Conservation (phyloP, 78 protist genomes). For the Protostelium mycophagum region DNA sequence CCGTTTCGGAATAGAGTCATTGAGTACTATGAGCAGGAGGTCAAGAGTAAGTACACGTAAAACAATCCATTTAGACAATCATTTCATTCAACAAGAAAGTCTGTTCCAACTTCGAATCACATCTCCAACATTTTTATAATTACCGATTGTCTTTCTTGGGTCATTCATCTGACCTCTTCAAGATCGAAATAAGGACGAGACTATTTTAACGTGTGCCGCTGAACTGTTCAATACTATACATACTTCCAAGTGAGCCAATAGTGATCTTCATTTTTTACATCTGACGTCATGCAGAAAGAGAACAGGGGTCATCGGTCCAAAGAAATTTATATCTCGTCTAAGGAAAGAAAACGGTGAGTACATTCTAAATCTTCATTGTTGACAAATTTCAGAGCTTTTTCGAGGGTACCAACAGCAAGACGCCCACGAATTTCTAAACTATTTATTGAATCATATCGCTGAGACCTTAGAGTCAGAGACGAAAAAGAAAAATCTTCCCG, state of each 20-base stretch:
- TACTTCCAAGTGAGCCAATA: background rate
- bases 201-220: conserved; percentile 30
- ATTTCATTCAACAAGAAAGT: background rate
- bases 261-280: background rate
- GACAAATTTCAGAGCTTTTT: conserved; percentile 47
- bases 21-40: conserved; percentile 19
- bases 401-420: conserved; percentile 81
- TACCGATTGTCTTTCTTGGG: background rate
- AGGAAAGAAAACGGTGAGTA: conserved; percentile 64
- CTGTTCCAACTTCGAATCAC: background rate
- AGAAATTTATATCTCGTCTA: conserved; percentile 55
- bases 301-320: conserved; percentile 58
- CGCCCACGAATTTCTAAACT: conserved; percentile 91
- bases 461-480: conserved; percentile 56
- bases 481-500: background rate
- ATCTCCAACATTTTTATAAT: conserved; percentile 13
- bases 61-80: background rate
- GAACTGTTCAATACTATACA: conserved; percentile 29
- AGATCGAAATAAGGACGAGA: conserved; percentile 10
- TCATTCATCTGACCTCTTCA: background rate
- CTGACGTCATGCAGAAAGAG: conserved; percentile 45
- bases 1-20: conserved; percentile 75
- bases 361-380: background rate
- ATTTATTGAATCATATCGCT: conserved; percentile 67
- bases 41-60: background rate